Evolutionary conservation across 2,329 filamentous ascomycete species (phyloP).

Genomic region (Arthroderma uncinatum): DNA sequence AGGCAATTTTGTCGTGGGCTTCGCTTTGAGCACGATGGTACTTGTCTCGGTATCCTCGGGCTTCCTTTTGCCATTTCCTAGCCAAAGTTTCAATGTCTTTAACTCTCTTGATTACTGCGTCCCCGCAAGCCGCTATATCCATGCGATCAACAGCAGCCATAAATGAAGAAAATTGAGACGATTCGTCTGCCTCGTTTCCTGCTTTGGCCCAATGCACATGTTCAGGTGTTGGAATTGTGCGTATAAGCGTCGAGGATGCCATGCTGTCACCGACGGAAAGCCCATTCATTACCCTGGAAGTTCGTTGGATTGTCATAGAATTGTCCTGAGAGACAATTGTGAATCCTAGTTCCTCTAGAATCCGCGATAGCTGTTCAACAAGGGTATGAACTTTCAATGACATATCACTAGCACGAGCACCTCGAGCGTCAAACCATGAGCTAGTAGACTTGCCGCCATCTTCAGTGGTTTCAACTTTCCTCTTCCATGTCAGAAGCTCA

Average conservation of each 20-base stretch:
- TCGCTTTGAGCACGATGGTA: conserved; percentile 71
- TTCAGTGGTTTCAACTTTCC: conserved; percentile 38
- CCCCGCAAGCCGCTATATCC: conserved; percentile 71
- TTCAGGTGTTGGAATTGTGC: conserved; percentile 50
- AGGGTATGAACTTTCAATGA: conserved; percentile 73
- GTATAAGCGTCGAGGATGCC: conserved; percentile 26
- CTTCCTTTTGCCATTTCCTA: conserved; percentile 85
- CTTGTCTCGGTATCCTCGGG: conserved; percentile 75
- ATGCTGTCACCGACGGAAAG: conserved; percentile 27
- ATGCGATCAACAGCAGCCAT: conserved; percentile 64
- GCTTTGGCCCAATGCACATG: conserved; percentile 73
- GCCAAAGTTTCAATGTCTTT: conserved; percentile 90
- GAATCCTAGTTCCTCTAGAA: conserved; percentile 81
- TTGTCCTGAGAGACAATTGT: conserved; percentile 63
- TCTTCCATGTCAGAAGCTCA: conserved; percentile 57
- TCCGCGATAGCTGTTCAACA: conserved; percentile 68
- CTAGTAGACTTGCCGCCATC: conserved; percentile 28
- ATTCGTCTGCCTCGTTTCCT: conserved; percentile 51
- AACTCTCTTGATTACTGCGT: conserved; percentile 76
- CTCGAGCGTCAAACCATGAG: conserved; percentile 56
- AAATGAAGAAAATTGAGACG: conserved; percentile 62
- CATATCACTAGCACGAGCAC: conserved; percentile 65
- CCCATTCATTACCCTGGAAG: conserved; percentile 42
- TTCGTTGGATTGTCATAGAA: conserved; percentile 63
- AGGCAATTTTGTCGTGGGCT: conserved; percentile 90